phyloP scores from a whole-genome alignment of 441 rosid genomes.

The Gossypium gossypioides region DNA sequence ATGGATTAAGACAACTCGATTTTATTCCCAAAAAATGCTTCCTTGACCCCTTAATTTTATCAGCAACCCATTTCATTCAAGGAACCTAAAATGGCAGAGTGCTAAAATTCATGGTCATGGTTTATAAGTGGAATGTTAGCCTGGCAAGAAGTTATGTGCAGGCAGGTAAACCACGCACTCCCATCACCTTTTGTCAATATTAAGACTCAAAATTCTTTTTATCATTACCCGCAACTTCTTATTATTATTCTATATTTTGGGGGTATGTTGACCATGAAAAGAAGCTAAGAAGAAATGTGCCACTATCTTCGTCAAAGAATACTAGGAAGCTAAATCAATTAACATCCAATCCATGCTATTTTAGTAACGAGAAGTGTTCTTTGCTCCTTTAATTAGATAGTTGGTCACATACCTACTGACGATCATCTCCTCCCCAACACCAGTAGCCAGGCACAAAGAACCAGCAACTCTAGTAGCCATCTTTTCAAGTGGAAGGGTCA shows the following conservation, averaged over 20 bases:
- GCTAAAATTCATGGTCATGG: neutral
- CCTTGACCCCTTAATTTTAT: neutral
- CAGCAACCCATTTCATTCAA: neutral
- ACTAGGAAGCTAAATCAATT: neutral
- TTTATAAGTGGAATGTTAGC: neutral
- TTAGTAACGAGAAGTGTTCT: neutral
- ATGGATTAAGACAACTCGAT: neutral
- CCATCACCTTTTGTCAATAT: neutral
- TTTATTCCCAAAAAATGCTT: neutral
- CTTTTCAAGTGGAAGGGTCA: constrained; percentile 89
- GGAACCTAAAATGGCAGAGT: neutral
- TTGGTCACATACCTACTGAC: constrained; percentile 50
- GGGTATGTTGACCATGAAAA: neutral
- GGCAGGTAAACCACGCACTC: neutral
- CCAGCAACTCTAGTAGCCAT: constrained; percentile 99
- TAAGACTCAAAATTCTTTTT: neutral
- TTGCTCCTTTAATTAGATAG: neutral
- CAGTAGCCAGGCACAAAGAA: constrained; percentile 88
- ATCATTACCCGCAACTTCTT: neutral
- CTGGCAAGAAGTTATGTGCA: neutral
- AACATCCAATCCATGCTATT: neutral
- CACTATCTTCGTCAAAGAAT: neutral
- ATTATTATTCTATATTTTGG: neutral
- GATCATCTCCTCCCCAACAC: constrained; percentile 95
- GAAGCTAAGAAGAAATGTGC: neutral